phyloP scores from a whole-genome alignment of 202 grass and related monocot genomes.

The Carex sylvatica region DNA sequence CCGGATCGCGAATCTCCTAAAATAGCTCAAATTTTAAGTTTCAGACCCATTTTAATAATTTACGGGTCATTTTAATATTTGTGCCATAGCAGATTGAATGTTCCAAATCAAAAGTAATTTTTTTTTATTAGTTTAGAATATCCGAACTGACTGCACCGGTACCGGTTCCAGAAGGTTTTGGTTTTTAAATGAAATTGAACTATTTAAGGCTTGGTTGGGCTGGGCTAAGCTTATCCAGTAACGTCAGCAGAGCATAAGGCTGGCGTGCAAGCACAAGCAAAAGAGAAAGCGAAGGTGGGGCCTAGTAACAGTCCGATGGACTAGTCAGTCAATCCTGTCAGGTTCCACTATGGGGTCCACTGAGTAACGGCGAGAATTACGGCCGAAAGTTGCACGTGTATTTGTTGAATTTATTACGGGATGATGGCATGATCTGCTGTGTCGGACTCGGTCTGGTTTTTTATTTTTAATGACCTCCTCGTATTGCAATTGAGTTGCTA shows the following conservation, averaged over 20 bases:
- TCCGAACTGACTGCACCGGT: not conserved
- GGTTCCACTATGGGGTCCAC: not conserved
- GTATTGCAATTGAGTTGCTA: too few species aligned
- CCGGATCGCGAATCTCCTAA: not conserved
- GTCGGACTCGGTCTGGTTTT: too few species aligned
- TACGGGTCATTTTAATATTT: too few species aligned
- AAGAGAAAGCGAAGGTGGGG: not conserved
- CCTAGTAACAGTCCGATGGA: conserved; percentile 3
- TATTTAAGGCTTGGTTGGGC: not conserved
- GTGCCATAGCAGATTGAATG: too few species aligned
- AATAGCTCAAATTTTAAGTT: not conserved
- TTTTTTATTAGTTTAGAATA: too few species aligned
- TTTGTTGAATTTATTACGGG: not conserved
- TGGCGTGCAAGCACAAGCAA: conserved; percentile 3
- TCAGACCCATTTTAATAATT: too few species aligned
- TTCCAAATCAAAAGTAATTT: too few species aligned
- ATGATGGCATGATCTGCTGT: not conserved
- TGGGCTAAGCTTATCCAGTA: not conserved
- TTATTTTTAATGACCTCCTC: too few species aligned
- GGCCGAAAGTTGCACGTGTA: conserved; percentile 37
- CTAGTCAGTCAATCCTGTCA: not conserved
- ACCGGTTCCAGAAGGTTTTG: not conserved
- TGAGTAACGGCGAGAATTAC: conserved; percentile 37
- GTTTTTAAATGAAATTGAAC: not conserved
- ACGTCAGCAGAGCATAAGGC: conserved; percentile 33